These are phyloP conservation scores for Ustilago tritici DNA, from an alignment of 1,284 basidiomycete genomes.

Conservation along the genomic window DNA sequence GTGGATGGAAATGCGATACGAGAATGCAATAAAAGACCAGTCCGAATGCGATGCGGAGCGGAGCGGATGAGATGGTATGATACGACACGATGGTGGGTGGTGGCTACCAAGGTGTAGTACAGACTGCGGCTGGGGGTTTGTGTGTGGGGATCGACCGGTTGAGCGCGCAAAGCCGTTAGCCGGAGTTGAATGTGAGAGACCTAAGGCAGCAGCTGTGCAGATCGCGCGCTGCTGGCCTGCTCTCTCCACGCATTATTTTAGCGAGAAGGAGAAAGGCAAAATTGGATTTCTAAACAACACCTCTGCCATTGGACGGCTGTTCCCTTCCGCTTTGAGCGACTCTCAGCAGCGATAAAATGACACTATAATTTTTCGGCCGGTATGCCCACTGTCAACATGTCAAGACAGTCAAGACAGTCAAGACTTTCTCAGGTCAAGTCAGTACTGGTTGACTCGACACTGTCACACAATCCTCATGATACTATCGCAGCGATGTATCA, in stretches of 20 bases:
- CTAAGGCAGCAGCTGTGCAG: background rate
- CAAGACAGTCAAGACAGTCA: background rate
- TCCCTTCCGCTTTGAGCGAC: background rate
- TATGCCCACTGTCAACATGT: background rate
- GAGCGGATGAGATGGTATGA: slow-evolving; percentile 7
- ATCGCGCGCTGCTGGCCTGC: slow-evolving; percentile 1
- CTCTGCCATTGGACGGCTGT: slow-evolving; percentile 21
- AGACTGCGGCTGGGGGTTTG: background rate
- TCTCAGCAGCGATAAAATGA: too few relatives aligned
- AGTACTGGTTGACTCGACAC: too few relatives aligned
- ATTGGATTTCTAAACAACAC: slow-evolving; percentile 45
- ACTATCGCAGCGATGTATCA: background rate
- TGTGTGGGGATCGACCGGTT: slow-evolving; percentile 35
- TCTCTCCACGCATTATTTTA: too few relatives aligned
- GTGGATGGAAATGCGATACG: slow-evolving; percentile 9
- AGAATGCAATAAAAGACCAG: slow-evolving; percentile 10
- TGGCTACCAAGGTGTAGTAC: background rate
- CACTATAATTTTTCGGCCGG: background rate
- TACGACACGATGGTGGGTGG: slow-evolving; percentile 12
- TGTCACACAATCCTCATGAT: too few relatives aligned
- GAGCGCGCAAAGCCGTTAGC: slow-evolving; percentile 25
- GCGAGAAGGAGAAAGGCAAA: slow-evolving; percentile 1
- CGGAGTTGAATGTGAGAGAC: slow-evolving; percentile 34
- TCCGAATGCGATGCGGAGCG: slow-evolving; percentile 14
- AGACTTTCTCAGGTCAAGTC: background rate